Base-by-base conservation (phyloP, 2,329 filamentous ascomycete species). In the Fusarium stilboides region DNA sequence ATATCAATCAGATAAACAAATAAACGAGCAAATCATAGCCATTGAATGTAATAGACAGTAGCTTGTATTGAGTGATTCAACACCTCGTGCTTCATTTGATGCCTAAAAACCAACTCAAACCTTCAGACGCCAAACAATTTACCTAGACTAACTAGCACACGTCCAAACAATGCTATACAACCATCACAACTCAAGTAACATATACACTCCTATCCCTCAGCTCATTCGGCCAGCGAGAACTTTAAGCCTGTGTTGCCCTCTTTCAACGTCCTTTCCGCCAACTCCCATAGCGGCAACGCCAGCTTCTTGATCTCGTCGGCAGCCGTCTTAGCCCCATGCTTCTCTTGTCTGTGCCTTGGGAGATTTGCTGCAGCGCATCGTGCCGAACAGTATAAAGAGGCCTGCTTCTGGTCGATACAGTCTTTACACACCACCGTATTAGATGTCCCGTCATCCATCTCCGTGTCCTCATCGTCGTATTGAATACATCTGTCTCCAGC, bases 321-420 rank as follows among this genome's bases (percentile, higher is more conserved):
- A 31, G 63, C 61, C 51, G 73, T 72, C 52, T 75, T 74, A 3
- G 77, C 76, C 3, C 70, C 74, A 59, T 80, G 78, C 58, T 66
- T 75, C 14, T 46, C 59, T 13, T 80, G 77, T 20, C 81, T 75
- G 68, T 86, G 84, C 24, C 59, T 59, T 13, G 78, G 77, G 36
- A 86, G 79, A 62, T 84, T 83, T 14, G 65, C 71, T 24, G 70
- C 73, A n/a, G 82, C 83, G 68, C 84, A 86, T 33, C 75, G 71
- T 28, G 76, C 68, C 9, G 82, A 82, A 70, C 84, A 86, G 65
- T 82, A 85, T 8, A 81, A 49, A 3, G 64, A 40, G 0, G 79
- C 78, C 24, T 77, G 72, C 57, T 79, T 78, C 49, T 80, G 65
- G 7, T 71, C 75, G 1, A 84, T 67, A 53, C 84, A 86, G 53